These are phyloP conservation scores for Carex pumila DNA, from an alignment of 176 grass and related monocot genomes.

Conservation along the genomic window DNA sequence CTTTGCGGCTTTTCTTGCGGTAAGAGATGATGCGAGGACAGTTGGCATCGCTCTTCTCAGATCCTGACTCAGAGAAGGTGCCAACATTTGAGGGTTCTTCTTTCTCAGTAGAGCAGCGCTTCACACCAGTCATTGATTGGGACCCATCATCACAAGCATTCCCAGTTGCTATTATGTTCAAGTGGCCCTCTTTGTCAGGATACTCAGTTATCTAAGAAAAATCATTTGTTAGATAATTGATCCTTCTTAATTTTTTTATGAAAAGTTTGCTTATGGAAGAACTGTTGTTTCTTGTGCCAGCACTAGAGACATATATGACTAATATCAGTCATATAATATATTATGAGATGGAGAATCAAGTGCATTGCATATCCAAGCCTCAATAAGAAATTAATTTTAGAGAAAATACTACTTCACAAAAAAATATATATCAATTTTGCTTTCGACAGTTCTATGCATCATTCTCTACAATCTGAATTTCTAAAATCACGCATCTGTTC, in stretches of 20 bases:
- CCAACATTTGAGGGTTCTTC: background rate
- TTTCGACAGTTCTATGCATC: background rate
- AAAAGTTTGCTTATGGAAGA: background rate
- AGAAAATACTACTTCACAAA: background rate
- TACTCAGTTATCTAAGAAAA: background rate
- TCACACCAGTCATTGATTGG: background rate
- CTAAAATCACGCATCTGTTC: background rate
- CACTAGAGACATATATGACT: background rate
- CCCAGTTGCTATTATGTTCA: background rate
- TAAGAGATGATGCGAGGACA: background rate
- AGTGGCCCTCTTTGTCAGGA: background rate
- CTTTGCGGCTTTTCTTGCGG: constrained; percentile 20
- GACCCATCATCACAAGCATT: background rate
- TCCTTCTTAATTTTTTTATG: background rate
- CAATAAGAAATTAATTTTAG: background rate
- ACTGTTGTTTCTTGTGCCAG: background rate
- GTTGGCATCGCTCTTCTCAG: background rate
- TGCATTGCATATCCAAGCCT: background rate
- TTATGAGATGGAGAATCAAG: background rate
- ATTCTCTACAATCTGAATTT: background rate
- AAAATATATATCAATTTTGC: background rate
- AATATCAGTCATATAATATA: background rate
- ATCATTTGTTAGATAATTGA: background rate
- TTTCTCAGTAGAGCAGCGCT: background rate
- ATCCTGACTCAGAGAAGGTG: background rate